These are phyloP conservation scores for Aegle marmelos DNA, from an alignment of 345 rosid genomes.

Conservation along the genomic window DNA sequence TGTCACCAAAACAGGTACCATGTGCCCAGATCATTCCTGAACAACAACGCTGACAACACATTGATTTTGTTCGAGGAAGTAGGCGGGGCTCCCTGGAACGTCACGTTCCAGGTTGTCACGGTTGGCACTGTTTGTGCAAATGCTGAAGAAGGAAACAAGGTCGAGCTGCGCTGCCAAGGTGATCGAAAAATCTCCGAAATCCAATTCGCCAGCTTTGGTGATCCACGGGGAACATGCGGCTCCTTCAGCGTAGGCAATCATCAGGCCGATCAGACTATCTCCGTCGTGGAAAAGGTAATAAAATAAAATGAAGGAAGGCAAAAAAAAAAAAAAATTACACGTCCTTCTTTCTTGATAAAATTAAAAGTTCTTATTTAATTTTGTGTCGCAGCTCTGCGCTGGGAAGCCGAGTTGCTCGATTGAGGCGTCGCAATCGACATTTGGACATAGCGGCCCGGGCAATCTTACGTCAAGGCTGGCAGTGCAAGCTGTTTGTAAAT, in stretches of 20 bases:
- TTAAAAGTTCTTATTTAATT: no score
- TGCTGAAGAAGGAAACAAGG: constrained; percentile 20
- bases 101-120: constrained; percentile 27
- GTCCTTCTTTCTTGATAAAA: no score
- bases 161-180: constrained; percentile 36
- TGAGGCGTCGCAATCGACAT: constrained; percentile 19
- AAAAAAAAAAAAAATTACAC: no score
- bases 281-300: neutral
- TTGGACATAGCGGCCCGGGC: constrained; percentile 22
- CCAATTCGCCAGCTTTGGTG: constrained; percentile 46
- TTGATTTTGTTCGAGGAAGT: constrained; percentile 46
- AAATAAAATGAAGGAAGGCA: neutral
- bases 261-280: neutral
- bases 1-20: constrained; percentile 31
- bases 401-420: constrained; percentile 29
- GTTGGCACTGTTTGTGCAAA: constrained; percentile 32
- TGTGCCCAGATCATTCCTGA: constrained; percentile 34
- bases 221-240: constrained; percentile 29
- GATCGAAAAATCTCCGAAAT: constrained; percentile 21
- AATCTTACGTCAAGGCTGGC: constrained; percentile 24
- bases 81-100: constrained; percentile 33
- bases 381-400: constrained; percentile 25
- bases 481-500: constrained; percentile 30
- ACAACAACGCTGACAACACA: constrained; percentile 3
- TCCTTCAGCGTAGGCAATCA: constrained; percentile 16